phyloP scores from a whole-genome alignment of 495 filamentous ascomycete species.

The Xylaria castorea region DNA sequence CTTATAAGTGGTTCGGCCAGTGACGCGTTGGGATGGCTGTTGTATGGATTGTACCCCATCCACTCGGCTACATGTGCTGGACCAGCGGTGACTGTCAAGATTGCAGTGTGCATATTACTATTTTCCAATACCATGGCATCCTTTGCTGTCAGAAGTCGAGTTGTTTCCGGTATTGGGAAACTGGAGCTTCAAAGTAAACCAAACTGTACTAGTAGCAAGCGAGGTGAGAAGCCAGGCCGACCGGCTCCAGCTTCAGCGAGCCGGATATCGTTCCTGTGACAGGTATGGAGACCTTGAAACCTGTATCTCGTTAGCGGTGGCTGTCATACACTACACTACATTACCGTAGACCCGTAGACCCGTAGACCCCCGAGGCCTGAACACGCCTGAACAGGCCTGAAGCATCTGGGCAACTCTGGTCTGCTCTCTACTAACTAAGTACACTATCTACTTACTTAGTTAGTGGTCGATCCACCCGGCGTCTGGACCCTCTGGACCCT shows the following conservation, averaged over 20 bases:
- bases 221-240: conserved; percentile 20
- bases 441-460: no score
- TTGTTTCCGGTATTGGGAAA: neutral
- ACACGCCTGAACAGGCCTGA: conserved; percentile 12
- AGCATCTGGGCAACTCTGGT: conserved; percentile 11
- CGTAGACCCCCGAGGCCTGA: no score
- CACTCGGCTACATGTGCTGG: conserved; percentile 31
- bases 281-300: conserved; percentile 38
- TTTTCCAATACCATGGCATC: conserved; percentile 27
- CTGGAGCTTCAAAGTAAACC: neutral
- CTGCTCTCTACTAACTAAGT: no score
- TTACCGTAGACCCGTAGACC: conserved; percentile 19
- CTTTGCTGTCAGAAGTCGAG: conserved; percentile 19
- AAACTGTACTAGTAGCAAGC: conserved; percentile 11
- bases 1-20: conserved; percentile 10
- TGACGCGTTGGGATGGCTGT: neutral
- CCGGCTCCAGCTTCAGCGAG: conserved; percentile 34
- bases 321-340: conserved; percentile 12
- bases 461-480: conserved; percentile 7
- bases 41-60: conserved; percentile 5
- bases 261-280: conserved; percentile 42
- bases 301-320: conserved; percentile 34
- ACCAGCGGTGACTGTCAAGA: conserved; percentile 31
- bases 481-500: conserved; percentile 8
- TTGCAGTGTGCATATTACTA: conserved; percentile 30